Conservation (phyloP, 345 rosid genomes). For the Geranium rotundifolium region DNA sequence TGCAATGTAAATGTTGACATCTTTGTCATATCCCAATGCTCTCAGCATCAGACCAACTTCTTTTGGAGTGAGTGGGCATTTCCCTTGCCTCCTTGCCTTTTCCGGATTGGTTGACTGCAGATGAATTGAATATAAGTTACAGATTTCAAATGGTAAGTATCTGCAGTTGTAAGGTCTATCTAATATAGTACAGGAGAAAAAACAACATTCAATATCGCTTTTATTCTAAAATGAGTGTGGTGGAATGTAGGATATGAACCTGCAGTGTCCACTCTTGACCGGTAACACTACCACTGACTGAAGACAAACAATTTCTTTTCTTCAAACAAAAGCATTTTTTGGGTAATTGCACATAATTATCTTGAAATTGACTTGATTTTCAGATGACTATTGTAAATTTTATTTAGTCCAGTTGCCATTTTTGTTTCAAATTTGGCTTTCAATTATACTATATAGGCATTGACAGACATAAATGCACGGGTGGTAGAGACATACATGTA, state of each 20-base stretch:
- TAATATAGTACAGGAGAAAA: not conserved
- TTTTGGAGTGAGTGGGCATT: constrained; percentile 91
- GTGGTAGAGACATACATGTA: constrained; percentile 56
- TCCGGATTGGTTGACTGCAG: constrained; percentile 66
- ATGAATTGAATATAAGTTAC: constrained; percentile 3
- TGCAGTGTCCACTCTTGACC: not conserved
- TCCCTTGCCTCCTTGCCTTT: constrained; percentile 91
- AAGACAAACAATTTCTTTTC: not conserved
- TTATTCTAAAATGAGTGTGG: too few relatives aligned
- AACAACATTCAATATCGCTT: not conserved
- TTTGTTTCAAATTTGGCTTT: too few relatives aligned
- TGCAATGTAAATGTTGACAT: constrained; percentile 88
- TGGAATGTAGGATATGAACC: not conserved
- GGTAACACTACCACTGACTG: not conserved
- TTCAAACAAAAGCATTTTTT: too few relatives aligned
- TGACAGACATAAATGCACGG: not conserved
- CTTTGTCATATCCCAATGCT: constrained; percentile 86
- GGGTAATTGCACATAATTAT: too few relatives aligned
- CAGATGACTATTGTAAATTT: too few relatives aligned
- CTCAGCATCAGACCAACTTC: constrained; percentile 96
- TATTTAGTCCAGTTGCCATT: too few relatives aligned
- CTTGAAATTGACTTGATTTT: too few relatives aligned
- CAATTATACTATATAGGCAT: not conserved
- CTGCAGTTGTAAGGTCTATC: not conserved
- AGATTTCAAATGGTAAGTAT: not conserved